These are phyloP conservation scores for Pseudozyma sp. DNA, from an alignment of 1,284 basidiomycete species.

Conservation along the genomic window DNA sequence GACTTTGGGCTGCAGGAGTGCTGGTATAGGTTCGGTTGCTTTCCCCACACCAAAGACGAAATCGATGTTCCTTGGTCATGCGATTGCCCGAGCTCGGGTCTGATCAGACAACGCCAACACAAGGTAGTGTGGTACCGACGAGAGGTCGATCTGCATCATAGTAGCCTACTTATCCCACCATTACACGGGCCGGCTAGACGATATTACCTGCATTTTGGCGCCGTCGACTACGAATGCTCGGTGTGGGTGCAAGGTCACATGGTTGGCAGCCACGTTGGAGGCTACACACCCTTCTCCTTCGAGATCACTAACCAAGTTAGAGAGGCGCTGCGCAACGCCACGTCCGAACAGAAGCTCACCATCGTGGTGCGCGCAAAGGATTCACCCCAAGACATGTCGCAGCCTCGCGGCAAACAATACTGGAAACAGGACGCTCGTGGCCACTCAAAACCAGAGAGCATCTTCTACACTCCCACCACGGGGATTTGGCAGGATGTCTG, in stretches of 20 bases:
- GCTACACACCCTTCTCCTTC: constrained; percentile 31
- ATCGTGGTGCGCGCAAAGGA: constrained; percentile 40
- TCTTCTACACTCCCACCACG: constrained; percentile 54
- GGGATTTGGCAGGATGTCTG: constrained; percentile 54
- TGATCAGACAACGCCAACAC: constrained; percentile 8
- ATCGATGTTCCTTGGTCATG: constrained; percentile 37
- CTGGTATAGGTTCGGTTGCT: constrained; percentile 16
- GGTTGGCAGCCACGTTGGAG: constrained; percentile 31
- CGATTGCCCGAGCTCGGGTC: constrained; percentile 24
- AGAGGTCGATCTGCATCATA: constrained; percentile 3
- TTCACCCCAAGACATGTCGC: constrained; percentile 37
- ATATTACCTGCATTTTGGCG: constrained; percentile 47
- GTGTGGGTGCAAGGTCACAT: constrained; percentile 40
- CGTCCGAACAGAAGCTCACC: background rate
- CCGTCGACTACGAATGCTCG: constrained; percentile 49
- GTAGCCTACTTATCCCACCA: background rate
- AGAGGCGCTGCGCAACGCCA: background rate
- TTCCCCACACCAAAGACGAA: background rate
- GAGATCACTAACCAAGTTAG: constrained; percentile 37
- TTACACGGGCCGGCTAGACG: no score
- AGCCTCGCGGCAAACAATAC: constrained; percentile 54
- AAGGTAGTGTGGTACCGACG: constrained; percentile 30
- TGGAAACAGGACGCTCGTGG: constrained; percentile 38
- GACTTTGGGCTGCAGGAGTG: constrained; percentile 23
- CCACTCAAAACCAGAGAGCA: constrained; percentile 29